A percentile compares a stretch with the other conserved stretches of the same genome.
These are phyloP conservation scores for Petunia secreta DNA, from an alignment of 257 asterid genomes.

Conservation along the genomic window DNA sequence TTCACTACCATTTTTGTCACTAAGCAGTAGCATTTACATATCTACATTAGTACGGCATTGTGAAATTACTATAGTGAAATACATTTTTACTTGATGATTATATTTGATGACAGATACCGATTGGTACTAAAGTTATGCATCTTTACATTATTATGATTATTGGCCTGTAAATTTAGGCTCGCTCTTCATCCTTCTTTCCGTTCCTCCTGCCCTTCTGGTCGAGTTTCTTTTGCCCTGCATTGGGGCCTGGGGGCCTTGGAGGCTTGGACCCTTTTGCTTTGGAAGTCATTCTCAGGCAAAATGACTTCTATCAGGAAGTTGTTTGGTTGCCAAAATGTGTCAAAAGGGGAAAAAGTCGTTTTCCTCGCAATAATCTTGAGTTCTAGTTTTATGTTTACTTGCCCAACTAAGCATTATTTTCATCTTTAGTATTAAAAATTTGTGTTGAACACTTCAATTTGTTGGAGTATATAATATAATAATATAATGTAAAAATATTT, in stretches of 20 bases:
- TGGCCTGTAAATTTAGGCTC: neutral
- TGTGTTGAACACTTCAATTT: too few relatives aligned
- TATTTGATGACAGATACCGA: conserved; percentile 20
- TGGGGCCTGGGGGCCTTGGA: neutral
- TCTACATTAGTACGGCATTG: conserved; percentile 25
- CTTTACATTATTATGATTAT: neutral
- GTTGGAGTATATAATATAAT: too few relatives aligned
- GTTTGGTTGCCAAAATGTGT: neutral
- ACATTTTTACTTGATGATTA: conserved; percentile 13
- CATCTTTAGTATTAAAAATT: too few relatives aligned
- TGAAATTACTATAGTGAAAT: conserved; percentile 21
- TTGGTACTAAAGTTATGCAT: neutral
- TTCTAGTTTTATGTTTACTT: too few relatives aligned
- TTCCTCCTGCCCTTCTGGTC: neutral
- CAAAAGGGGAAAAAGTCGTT: neutral
- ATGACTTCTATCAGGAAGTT: too few relatives aligned
- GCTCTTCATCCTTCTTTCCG: neutral
- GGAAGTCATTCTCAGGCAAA: too few relatives aligned
- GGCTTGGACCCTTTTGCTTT: too few relatives aligned
- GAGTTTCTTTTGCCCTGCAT: neutral
- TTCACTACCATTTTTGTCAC: conserved; percentile 20
- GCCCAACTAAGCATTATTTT: too few relatives aligned
- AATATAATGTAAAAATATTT: too few relatives aligned
- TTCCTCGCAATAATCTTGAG: neutral
- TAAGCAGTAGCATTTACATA: conserved; percentile 23